Percentiles rank a stretch among this genome's conserved stretches.
phyloP scores from a whole-genome alignment of 2,329 filamentous ascomycete species.

The Calonectria hawksworthii region DNA sequence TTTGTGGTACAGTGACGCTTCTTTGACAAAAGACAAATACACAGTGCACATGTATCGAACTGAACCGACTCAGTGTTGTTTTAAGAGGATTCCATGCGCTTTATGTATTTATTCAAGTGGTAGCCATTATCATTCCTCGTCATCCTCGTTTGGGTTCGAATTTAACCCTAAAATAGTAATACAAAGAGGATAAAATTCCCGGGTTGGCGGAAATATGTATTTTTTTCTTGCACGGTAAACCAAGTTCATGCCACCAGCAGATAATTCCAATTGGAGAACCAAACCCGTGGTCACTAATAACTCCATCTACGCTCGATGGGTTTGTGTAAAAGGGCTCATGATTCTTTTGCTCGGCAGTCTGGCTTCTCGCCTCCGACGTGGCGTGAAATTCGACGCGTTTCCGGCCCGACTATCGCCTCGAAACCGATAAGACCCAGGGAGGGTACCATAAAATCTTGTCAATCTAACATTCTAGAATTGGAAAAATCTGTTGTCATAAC shows the following conservation, averaged over 20 bases:
- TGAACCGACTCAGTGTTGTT: background rate
- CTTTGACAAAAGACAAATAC: background rate
- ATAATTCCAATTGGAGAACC: background rate
- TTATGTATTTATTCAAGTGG: background rate
- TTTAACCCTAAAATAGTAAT: background rate
- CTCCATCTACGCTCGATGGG: background rate
- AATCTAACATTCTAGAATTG: background rate
- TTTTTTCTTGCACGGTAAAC: background rate
- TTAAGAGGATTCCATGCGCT: background rate
- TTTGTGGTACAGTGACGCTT: background rate
- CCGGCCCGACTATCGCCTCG: background rate
- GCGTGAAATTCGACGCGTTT: background rate
- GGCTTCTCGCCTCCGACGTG: background rate
- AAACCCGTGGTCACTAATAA: background rate
- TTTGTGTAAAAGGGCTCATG: background rate
- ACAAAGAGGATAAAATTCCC: background rate
- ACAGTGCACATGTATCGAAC: background rate
- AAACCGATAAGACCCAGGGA: background rate
- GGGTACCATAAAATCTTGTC: background rate
- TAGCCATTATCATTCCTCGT: background rate
- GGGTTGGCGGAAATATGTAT: background rate
- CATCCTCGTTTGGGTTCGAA: background rate
- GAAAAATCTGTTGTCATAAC: background rate
- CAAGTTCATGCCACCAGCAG: background rate
- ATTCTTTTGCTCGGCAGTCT: background rate